These are phyloP conservation scores for Pterulicium gracile DNA, from an alignment of 1,284 basidiomycete genomes.

Conservation along the genomic window DNA sequence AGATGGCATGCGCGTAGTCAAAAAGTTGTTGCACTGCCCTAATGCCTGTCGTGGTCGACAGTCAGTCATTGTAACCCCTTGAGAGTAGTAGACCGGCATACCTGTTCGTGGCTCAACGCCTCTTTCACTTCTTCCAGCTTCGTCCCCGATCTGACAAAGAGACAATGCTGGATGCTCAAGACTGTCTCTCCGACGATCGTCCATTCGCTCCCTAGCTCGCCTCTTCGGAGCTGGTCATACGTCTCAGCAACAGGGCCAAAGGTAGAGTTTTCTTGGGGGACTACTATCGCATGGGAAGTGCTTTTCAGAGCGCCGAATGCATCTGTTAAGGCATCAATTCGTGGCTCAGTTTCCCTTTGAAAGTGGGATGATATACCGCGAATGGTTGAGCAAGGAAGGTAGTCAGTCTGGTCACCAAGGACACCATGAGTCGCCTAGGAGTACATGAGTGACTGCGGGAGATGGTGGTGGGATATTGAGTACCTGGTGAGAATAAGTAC, in stretches of 20 bases:
- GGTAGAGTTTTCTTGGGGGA: slow-evolving; percentile 71
- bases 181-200: slow-evolving; percentile 50
- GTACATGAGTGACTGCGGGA: slow-evolving; percentile 23
- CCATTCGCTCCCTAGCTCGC: slow-evolving; percentile 25
- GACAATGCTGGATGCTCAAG: slow-evolving; percentile 55
- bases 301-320: slow-evolving; percentile 40
- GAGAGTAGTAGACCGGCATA: slow-evolving; percentile 18
- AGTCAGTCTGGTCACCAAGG: not conserved
- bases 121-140: slow-evolving; percentile 36
- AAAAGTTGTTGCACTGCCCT: slow-evolving; percentile 61
- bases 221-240: slow-evolving; percentile 46
- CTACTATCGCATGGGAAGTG: slow-evolving; percentile 36
- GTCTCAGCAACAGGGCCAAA: slow-evolving; percentile 67
- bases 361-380: slow-evolving; percentile 25
- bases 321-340: slow-evolving; percentile 28
- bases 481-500: slow-evolving; percentile 73
- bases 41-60: slow-evolving; percentile 60
- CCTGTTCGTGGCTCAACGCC: slow-evolving; percentile 71
- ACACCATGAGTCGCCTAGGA: slow-evolving; percentile 22
- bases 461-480: slow-evolving; percentile 12
- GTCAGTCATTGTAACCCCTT: too few species aligned
- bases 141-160: slow-evolving; percentile 48
- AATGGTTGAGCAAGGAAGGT: slow-evolving; percentile 28
- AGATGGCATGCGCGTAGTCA: slow-evolving; percentile 38
- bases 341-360: slow-evolving; percentile 1